Evolutionary conservation across 1,139 yeast genomes (phyloP), one percentile per base, ranked within the genome.

Genomic region (Sugiyamaella novakii): DNA sequence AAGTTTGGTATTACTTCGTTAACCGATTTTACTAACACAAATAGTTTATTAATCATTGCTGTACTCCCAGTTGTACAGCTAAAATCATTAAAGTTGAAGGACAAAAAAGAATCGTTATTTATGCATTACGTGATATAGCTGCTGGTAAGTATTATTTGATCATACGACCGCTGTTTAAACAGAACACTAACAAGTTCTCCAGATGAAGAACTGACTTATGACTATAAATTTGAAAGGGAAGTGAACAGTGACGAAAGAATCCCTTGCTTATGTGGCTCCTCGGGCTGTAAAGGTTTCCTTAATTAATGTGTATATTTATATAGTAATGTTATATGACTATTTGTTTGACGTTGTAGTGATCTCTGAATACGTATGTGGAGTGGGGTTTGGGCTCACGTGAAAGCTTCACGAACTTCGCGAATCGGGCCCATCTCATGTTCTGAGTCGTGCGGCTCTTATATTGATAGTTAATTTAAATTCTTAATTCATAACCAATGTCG

Each of bases 31-130:
- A 45, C 50, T 27, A 19, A 33, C 24, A 34, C 15, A 10, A 33
- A 18, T 54, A 67, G 50, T 92, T 94, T 63, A 92, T 92, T 66
- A 92, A 94, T 63, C 99, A 94, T 68, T 88, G 97, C 65, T 92
- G 98, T 70, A 87, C 85, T 52, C 99, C 99, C 2, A 89, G 96
- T 59, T 92, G 98, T 69, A 89, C 96, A 0, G 98, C 98, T 1
- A 92, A 91, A 65, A 89, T 92, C 64, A 91, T 92, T 63, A 89
- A 89, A 65, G 97, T 89, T 30, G 97, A 88, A 54, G 98, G 97
- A 6, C 84, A 80, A 60, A 89, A 88, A 70, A 79, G 98, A 67
- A 92, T 92, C 72, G 98, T 91, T 49, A 89, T 92, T 39, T 92
- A 91, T 67, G 98, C 98, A 0, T 72, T 89, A 54, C 74, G 95